phyloP scores from a whole-genome alignment of 176 grass and related monocot species.

The Themeda triandra region DNA sequence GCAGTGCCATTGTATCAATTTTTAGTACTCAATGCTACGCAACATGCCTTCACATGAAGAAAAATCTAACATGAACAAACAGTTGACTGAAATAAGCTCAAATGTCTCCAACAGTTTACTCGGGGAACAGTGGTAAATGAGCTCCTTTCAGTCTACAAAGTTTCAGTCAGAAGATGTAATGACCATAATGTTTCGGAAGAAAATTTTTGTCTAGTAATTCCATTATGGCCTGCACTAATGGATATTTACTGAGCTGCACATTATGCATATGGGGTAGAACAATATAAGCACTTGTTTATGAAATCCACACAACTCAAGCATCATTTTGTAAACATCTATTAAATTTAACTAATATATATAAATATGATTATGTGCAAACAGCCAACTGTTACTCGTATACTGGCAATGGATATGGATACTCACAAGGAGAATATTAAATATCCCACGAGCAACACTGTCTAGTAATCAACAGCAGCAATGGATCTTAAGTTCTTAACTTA shows the following conservation, averaged over 20 bases:
- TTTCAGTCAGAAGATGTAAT: not conserved
- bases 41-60: not conserved
- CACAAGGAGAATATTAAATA: not conserved
- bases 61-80: not conserved
- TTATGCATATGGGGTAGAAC: not conserved
- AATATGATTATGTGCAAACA: not conserved
- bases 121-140: not conserved
- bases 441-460: not conserved
- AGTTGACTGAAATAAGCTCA: not conserved
- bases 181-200: not conserved
- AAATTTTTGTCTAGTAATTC: not conserved
- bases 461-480: not conserved
- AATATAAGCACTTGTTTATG: not conserved
- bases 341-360: not conserved
- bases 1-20: not conserved
- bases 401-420: not conserved
- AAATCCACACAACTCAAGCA: not conserved
- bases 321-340: not conserved
- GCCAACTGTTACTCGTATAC: not conserved
- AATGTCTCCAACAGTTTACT: not conserved
- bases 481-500: not conserved
- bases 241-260: not conserved
- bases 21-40: not conserved
- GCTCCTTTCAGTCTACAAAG: not conserved
- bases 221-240: not conserved